Conservation (phyloP, 2,329 filamentous ascomycete genomes). For the Fusarium xyrophilum region DNA sequence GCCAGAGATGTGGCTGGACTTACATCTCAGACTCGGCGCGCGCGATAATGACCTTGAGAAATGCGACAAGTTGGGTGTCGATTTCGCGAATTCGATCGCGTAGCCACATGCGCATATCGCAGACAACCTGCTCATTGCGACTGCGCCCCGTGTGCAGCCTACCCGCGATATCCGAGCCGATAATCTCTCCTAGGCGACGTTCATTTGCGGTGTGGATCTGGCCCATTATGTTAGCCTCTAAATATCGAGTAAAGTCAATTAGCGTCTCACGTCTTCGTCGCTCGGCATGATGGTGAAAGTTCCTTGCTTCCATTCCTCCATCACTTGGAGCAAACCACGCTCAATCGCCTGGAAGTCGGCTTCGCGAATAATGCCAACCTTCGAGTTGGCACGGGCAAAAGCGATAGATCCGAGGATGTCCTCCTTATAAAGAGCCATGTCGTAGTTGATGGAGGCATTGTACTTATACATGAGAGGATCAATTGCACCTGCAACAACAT, state of each 20-base stretch:
- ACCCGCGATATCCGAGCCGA: not conserved
- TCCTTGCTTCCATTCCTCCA: not conserved
- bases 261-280: not conserved
- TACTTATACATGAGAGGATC: not conserved
- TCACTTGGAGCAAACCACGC: not conserved
- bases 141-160: not conserved
- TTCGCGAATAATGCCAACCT: not conserved
- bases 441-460: not conserved
- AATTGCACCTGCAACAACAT: not conserved
- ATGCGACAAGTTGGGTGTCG: not conserved
- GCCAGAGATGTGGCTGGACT: not conserved
- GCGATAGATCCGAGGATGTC: not conserved
- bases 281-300: not conserved
- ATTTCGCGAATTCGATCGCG: not conserved
- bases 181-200: not conserved
- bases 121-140: not conserved
- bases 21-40: not conserved
- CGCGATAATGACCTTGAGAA: not conserved
- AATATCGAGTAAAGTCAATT: not conserved
- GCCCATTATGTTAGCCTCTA: not conserved
- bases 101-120: not conserved
- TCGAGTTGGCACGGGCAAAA: not conserved
- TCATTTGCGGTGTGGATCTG: not conserved
- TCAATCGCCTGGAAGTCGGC: not conserved
- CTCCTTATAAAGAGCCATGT: not conserved